Percentiles rank a stretch among this genome's conserved stretches.
phyloP scores from a whole-genome alignment of 2,329 filamentous ascomycete genomes.

The Clarireedia monteithiana region DNA sequence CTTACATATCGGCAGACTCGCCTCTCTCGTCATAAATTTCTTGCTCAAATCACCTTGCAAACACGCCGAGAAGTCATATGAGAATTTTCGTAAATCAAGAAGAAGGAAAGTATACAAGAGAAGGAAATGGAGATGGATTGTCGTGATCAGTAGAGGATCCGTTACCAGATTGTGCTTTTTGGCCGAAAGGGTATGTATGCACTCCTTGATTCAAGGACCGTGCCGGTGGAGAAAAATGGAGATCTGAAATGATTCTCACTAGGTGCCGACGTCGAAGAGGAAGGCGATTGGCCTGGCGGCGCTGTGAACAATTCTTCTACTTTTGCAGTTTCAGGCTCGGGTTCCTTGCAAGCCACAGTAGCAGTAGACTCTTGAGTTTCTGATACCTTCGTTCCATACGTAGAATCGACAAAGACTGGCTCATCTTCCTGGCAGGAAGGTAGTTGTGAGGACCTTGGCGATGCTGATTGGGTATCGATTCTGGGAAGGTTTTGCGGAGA shows the following conservation, averaged over 20 bases:
- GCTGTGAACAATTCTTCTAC: neutral
- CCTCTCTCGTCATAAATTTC: neutral
- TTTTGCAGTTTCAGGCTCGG: neutral
- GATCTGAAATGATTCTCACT: neutral
- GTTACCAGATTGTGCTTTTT: neutral
- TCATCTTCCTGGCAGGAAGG: neutral
- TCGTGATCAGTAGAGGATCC: neutral
- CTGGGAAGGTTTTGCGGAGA: neutral
- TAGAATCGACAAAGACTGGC: neutral
- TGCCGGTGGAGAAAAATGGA: neutral
- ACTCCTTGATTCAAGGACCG: neutral
- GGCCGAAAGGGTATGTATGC: neutral
- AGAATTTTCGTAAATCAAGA: neutral
- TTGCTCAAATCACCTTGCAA: neutral
- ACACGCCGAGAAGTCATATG: neutral
- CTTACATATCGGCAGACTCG: neutral
- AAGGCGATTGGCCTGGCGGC: neutral
- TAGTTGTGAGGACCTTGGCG: neutral
- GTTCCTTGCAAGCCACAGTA: neutral
- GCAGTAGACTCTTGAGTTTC: neutral
- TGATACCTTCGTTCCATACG: neutral
- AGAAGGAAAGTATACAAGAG: neutral
- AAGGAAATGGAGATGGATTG: neutral
- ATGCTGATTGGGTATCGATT: neutral
- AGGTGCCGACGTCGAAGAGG: neutral